Conservation (phyloP, 805 yeast genomes). For the Spathaspora girioi region DNA sequence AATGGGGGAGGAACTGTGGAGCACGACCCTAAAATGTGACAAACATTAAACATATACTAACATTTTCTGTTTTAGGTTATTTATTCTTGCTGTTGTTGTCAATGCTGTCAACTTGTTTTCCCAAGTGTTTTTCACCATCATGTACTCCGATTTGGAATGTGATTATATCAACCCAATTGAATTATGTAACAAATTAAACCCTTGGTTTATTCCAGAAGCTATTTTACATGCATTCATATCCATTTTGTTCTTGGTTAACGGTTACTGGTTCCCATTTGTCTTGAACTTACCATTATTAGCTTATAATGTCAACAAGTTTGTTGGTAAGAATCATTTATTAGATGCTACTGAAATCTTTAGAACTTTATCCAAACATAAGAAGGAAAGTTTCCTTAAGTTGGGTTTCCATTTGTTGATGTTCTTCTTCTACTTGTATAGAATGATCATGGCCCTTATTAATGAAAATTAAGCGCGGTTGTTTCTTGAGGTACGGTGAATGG, state of each 20-base stretch:
- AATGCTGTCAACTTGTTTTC: slow-evolving; percentile 86
- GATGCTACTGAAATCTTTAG: slow-evolving; percentile 98
- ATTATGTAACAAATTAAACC: slow-evolving; percentile 87
- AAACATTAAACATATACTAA: not conserved
- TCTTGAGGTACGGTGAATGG: not conserved
- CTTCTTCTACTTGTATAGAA: slow-evolving; percentile 92
- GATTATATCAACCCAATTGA: slow-evolving; percentile 98
- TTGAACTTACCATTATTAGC: slow-evolving; percentile 81
- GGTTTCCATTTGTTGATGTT: slow-evolving; percentile 89
- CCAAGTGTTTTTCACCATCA: slow-evolving; percentile 92
- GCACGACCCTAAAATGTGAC: too few relatives aligned
- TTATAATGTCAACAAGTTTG: slow-evolving; percentile 75
- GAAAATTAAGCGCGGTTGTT: slow-evolving; percentile 29
- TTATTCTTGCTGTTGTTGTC: slow-evolving; percentile 72
- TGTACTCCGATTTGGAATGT: slow-evolving; percentile 91
- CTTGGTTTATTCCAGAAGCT: slow-evolving; percentile 88
- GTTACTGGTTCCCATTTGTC: slow-evolving; percentile 88
- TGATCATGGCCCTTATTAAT: slow-evolving; percentile 88
- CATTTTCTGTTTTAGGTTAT: slow-evolving; percentile 39
- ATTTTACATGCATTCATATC: slow-evolving; percentile 73
- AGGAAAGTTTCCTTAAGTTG: slow-evolving; percentile 84
- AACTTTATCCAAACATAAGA: slow-evolving; percentile 88
- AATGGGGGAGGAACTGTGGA: too few relatives aligned
- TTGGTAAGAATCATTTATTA: slow-evolving; percentile 76
- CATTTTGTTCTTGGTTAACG: slow-evolving; percentile 69